These are phyloP conservation scores for Melaleuca quinquenervia DNA, from an alignment of 345 rosid species.

Conservation along the genomic window DNA sequence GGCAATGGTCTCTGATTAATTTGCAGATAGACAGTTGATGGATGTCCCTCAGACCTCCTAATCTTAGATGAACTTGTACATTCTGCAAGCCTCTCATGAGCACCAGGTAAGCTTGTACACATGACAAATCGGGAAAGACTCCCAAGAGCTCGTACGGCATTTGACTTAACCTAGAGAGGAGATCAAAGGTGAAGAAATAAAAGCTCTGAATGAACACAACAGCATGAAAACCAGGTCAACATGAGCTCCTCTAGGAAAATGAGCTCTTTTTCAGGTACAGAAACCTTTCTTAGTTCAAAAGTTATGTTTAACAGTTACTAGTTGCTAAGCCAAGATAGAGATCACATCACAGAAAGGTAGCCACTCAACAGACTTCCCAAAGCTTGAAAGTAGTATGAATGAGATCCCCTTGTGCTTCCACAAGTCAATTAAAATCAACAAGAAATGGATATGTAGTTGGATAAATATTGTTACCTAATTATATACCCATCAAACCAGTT, in stretches of 20 bases:
- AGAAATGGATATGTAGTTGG: background rate
- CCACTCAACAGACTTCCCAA: background rate
- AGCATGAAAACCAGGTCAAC: background rate
- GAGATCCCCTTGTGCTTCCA: background rate
- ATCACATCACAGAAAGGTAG: background rate
- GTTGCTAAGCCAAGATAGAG: background rate
- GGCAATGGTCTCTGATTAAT: constrained; percentile 5
- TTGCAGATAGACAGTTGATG: constrained; percentile 4
- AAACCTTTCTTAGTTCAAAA: background rate
- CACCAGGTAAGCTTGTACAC: constrained; percentile 15
- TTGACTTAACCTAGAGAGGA: constrained; percentile 21
- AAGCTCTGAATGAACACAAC: background rate
- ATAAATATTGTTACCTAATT: background rate
- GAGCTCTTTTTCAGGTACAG: background rate
- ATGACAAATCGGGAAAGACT: constrained; percentile 57
- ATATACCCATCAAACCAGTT: background rate
- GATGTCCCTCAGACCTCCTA: background rate
- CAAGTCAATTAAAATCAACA: background rate
- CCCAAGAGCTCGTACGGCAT: constrained; percentile 92
- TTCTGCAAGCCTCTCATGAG: constrained; percentile 13
- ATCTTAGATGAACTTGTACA: constrained; percentile 7
- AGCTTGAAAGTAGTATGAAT: background rate
- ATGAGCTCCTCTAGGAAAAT: background rate
- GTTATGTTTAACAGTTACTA: background rate
- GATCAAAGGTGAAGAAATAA: background rate